A percentile compares a stretch with the other conserved stretches of the same genome.
phyloP scores from a whole-genome alignment of 768 basidiomycete genomes.

The Daedaleopsis sinensis region DNA sequence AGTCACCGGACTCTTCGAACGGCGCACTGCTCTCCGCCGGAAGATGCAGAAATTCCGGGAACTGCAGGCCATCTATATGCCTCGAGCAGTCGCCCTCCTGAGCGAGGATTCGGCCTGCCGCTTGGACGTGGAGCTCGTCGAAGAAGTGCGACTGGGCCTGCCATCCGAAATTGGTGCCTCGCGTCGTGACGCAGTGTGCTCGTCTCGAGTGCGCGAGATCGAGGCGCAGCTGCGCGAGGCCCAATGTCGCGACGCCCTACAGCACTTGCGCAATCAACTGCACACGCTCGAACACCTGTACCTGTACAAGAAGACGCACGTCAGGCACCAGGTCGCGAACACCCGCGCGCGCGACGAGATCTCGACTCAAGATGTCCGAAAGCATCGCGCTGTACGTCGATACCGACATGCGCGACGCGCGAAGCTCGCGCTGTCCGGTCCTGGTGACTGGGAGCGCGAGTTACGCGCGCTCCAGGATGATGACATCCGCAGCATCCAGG shows the following conservation, averaged over 20 bases:
- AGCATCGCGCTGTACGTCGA: not conserved
- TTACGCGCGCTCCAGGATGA: not conserved
- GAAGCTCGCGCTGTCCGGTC: not conserved
- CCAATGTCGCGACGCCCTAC: slow-evolving; percentile 19
- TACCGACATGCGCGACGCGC: not conserved
- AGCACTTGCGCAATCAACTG: slow-evolving; percentile 19
- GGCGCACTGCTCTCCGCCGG: slow-evolving; percentile 12
- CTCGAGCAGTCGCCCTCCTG: slow-evolving; percentile 7
- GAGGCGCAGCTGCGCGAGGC: slow-evolving; percentile 19
- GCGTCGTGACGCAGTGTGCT: slow-evolving; percentile 5
- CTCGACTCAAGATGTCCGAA: not conserved
- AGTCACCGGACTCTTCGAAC: not conserved
- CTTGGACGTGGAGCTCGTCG: slow-evolving; percentile 7
- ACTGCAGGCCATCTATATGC: slow-evolving; percentile 22
- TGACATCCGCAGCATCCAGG: not conserved
- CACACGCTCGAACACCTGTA: slow-evolving; percentile 18
- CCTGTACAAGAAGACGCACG: slow-evolving; percentile 15
- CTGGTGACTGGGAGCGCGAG: not conserved
- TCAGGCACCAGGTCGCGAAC: slow-evolving; percentile 14
- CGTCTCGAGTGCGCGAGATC: not conserved
- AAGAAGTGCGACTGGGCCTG: slow-evolving; percentile 21
- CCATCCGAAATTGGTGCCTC: slow-evolving; percentile 23
- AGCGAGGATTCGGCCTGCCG: not conserved
- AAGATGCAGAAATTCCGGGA: slow-evolving; percentile 9
- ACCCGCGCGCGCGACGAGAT: slow-evolving; percentile 9